Evolutionary conservation across 2,329 filamentous ascomycete genomes (phyloP).

Genomic region (Xylariales sp.): DNA sequence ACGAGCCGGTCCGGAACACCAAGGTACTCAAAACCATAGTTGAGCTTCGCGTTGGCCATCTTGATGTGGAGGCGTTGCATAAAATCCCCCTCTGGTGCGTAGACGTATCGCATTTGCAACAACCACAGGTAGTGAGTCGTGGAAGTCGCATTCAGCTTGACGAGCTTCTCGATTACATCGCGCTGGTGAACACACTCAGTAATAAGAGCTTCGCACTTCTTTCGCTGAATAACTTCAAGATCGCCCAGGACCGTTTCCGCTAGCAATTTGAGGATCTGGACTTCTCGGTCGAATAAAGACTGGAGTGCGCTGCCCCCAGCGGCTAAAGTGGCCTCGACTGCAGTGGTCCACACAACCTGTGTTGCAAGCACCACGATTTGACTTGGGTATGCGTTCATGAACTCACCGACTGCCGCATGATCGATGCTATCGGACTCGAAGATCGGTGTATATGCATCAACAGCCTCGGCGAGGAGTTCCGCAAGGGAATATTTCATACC

Average conservation of each 20-base stretch:
- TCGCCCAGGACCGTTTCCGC: constrained; percentile 91
- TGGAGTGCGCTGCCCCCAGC: constrained; percentile 77
- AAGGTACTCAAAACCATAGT: constrained; percentile 98
- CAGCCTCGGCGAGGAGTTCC: constrained; percentile 87
- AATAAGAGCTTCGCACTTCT: constrained; percentile 98
- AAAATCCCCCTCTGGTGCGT: constrained; percentile 82
- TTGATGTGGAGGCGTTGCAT: constrained; percentile 86
- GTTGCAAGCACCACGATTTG: constrained; percentile 96
- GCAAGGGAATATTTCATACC: constrained; percentile 96
- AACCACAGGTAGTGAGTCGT: constrained; percentile 91
- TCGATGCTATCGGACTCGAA: constrained; percentile 80
- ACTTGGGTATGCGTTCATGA: constrained; percentile 85
- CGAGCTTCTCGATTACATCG: constrained; percentile 89
- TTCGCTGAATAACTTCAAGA: constrained; percentile 84
- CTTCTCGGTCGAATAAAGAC: constrained; percentile 81
- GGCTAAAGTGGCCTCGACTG: constrained; percentile 81
- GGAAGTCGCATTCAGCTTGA: constrained; percentile 77
- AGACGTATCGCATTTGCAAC: constrained; percentile 96
- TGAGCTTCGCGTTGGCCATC: constrained; percentile 96
- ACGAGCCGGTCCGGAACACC: constrained; percentile 97
- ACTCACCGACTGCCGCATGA: constrained; percentile 76
- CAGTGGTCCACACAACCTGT: constrained; percentile 92
- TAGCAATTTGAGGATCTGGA: constrained; percentile 85
- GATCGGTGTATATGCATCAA: constrained; percentile 82
- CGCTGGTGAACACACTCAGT: constrained; percentile 99